phyloP scores from a whole-genome alignment of 106 monocot species.

The Platanthera guangdongensis region DNA sequence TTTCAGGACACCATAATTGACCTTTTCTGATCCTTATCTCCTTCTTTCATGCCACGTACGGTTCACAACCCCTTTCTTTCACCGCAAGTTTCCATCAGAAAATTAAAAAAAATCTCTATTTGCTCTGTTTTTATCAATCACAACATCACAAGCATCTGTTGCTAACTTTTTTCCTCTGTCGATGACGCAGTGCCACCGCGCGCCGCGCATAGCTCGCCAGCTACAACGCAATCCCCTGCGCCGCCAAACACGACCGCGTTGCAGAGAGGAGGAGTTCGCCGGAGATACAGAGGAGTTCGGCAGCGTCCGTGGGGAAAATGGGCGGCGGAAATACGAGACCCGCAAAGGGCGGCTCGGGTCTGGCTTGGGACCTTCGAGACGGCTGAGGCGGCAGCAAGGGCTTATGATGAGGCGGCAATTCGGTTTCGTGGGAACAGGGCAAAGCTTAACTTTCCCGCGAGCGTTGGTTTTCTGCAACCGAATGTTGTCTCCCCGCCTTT shows the following conservation, averaged over 20 bases:
- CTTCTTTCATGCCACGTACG: neutral
- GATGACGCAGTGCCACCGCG: neutral
- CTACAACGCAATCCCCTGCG: neutral
- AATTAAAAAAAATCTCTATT: neutral
- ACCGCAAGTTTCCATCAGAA: neutral
- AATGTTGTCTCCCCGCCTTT: neutral
- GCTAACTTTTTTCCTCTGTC: no score
- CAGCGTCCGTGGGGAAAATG: constrained; percentile 73
- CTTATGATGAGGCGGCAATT: constrained; percentile 56
- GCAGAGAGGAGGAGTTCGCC: constrained; percentile 10
- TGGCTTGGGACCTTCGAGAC: constrained; percentile 75
- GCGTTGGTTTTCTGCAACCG: neutral
- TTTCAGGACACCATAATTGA: neutral
- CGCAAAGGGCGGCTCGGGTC: constrained; percentile 51
- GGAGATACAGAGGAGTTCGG: constrained; percentile 51
- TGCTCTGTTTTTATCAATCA: neutral
- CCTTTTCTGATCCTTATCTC: neutral
- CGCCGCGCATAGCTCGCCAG: neutral
- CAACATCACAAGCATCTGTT: no score
- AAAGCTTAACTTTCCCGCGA: constrained; percentile 56
- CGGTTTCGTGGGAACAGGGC: constrained; percentile 52
- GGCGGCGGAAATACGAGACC: constrained; percentile 69
- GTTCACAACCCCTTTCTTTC: neutral
- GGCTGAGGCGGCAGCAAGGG: constrained; percentile 54
- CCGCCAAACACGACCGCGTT: neutral